phyloP scores from a whole-genome alignment of 148 eudicot genomes.

The Silene conica region DNA sequence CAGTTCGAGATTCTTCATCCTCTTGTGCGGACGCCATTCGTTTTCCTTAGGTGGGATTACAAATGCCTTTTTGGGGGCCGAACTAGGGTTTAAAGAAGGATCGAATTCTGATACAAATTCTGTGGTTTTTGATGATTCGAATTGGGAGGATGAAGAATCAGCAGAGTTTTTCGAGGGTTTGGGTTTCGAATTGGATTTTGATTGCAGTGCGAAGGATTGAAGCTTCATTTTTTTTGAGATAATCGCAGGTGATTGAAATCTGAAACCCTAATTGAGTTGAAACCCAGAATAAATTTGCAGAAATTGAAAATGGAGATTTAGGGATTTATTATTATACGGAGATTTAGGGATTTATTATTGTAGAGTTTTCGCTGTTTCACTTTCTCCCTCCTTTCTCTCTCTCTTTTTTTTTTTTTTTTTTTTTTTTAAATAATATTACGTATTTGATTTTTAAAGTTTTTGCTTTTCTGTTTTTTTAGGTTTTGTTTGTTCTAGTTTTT shows the following conservation, averaged over 20 bases:
- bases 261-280: no score
- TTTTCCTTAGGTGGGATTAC: constrained; percentile 62
- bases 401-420: no score
- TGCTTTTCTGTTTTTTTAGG: no score
- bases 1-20: constrained; percentile 60
- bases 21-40: constrained; percentile 49
- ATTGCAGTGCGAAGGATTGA: constrained; percentile 36
- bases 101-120: constrained; percentile 59
- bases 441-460: no score
- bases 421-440: no score
- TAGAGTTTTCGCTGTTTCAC: no score
- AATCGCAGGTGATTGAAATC: not conserved
- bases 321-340: no score
- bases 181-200: constrained; percentile 31
- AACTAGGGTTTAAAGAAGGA: constrained; percentile 34
- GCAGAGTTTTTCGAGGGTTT: constrained; percentile 16
- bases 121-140: constrained; percentile 1
- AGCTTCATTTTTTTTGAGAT: constrained; percentile 26
- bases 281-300: not conserved
- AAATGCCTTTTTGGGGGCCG: constrained; percentile 13
- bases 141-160: constrained; percentile 8
- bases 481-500: no score
- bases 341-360: no score
- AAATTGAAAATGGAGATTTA: not conserved
- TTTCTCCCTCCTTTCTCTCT: no score